Evolutionary conservation across 2,329 filamentous ascomycete species (phyloP).

Genomic region (Penicillium sp.): DNA sequence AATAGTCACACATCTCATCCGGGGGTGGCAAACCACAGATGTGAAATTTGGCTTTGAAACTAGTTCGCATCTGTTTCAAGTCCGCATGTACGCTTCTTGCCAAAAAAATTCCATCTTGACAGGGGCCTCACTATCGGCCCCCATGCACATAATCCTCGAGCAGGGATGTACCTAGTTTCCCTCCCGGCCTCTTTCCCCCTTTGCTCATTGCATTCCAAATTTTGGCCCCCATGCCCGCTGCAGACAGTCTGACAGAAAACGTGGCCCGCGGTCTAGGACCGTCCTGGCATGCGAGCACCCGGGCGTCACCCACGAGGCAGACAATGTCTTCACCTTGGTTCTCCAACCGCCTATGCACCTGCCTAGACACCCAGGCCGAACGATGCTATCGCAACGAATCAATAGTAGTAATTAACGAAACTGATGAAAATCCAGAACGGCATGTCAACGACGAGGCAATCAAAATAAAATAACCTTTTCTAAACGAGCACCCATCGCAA

Average conservation of each 20-base stretch:
- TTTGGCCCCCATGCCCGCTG: not conserved
- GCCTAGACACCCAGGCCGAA: too few relatives aligned
- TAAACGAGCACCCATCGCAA: not conserved
- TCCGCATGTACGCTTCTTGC: not conserved
- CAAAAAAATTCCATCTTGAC: not conserved
- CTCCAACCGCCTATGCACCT: too few relatives aligned
- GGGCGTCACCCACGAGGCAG: not conserved
- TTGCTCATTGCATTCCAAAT: not conserved
- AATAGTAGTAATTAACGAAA: not conserved
- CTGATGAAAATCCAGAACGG: not conserved
- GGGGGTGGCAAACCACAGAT: not conserved
- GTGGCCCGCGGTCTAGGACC: not conserved
- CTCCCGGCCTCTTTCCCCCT: not conserved
- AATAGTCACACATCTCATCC: not conserved
- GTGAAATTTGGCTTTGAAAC: not conserved
- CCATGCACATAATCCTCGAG: not conserved
- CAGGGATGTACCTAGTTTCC: not conserved
- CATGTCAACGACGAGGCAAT: not conserved
- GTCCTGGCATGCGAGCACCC: too few relatives aligned
- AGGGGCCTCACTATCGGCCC: not conserved
- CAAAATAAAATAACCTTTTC: not conserved
- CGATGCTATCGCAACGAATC: not conserved
- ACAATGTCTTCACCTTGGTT: too few relatives aligned
- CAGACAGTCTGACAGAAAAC: not conserved
- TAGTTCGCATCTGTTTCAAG: not conserved